Base-by-base conservation (phyloP, 192 early-diverging fungal genomes). In the Linnemannia elongata region DNA sequence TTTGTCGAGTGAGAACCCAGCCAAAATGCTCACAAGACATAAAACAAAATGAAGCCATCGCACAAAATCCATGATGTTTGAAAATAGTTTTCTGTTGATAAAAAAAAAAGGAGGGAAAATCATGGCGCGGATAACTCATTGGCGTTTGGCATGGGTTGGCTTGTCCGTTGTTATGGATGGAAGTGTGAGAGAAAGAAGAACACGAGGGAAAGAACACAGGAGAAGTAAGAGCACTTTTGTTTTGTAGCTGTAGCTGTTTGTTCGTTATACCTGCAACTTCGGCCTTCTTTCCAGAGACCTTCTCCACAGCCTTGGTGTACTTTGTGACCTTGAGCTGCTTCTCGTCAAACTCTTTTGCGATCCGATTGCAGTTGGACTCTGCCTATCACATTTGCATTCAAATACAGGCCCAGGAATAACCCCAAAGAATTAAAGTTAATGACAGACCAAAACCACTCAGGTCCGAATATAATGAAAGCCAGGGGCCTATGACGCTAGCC, bases 341-440 rank as follows among this genome's bases (percentile, higher is more conserved):
- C 72, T 87, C 85, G 20, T 87, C 85, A 81, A 75, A 87, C 35
- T 87, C 85, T 47, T 81, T 87, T 45, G 85, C 85, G 44, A 87
- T 81, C 35, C 76, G 75, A 55, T 78, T 81, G 72, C 85, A 87
- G 72, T 78, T 87, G 10, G 76, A 35, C 44, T 87, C 85, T 30
- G 85, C 85, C 85, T 87, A 75, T 22, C 38, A 24, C 47, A 38
- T 30, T 52, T 74, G 13, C 20, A 74, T 30, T 33, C 7, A 74
- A 44, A 30, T 12, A 10, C 0, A 33, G 72, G 24, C 27, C 35
- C 69, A 70, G 33, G 12, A 17, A 42, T 6, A 41, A 42, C 4
- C 39, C 30, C 38, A 39, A 77, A 39, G 30, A 66, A 57, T 45
- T 84, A 79, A 73, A 72, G 77, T 74, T 78, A 79, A 84, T 74